phyloP scores from a whole-genome alignment of 176 grass and related monocot species.

The Triticum urartu region DNA sequence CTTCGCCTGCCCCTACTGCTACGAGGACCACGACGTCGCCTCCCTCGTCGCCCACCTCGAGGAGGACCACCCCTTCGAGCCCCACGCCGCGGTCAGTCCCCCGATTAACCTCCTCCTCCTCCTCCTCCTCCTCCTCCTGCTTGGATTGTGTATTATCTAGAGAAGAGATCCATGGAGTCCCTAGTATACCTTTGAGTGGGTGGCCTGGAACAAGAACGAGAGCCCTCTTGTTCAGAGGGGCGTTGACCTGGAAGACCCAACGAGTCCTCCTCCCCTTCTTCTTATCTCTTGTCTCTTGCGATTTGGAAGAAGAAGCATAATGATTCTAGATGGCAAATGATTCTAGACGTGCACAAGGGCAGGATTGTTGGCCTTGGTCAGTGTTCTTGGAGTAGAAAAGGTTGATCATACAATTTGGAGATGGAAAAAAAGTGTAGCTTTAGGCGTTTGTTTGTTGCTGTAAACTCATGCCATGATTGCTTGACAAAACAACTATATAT shows the following conservation, averaged over 20 bases:
- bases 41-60: slow-evolving; percentile 85
- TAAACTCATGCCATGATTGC: neutral
- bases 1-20: slow-evolving; percentile 95
- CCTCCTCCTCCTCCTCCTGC: neutral
- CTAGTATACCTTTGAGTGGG: neutral
- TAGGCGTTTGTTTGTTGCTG: neutral
- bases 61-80: slow-evolving; percentile 79
- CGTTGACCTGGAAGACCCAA: slow-evolving; percentile 23
- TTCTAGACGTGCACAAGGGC: too few relatives aligned
- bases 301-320: too few relatives aligned
- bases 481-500: neutral
- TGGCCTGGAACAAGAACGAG: neutral
- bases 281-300: neutral
- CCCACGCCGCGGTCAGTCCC: slow-evolving; percentile 45
- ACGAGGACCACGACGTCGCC: slow-evolving; percentile 84
- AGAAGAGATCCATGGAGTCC: neutral
- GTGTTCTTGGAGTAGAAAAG: neutral
- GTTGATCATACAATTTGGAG: neutral
- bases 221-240: neutral
- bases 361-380: neutral
- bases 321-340: neutral
- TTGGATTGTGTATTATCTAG: neutral
- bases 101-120: slow-evolving; percentile 16
- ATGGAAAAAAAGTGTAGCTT: neutral
- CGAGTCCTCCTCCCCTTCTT: neutral